These are phyloP conservation scores for Grigorovia humatica DNA, from an alignment of 805 yeast genomes.

Conservation along the genomic window DNA sequence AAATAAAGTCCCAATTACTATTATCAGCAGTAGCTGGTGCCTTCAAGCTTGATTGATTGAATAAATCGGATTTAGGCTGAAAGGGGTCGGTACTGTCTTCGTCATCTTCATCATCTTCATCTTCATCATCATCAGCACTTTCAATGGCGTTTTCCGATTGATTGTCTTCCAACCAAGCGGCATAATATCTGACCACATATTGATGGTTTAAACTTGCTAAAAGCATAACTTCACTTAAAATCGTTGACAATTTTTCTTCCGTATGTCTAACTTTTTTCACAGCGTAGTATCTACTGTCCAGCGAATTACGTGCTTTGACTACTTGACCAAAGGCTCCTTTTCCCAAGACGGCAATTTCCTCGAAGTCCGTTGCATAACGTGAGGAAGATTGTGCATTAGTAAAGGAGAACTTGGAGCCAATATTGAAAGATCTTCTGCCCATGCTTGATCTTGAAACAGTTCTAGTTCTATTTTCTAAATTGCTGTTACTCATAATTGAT, in stretches of 20 bases:
- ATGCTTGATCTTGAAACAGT: conserved; percentile 19
- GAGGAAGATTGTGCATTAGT: conserved; percentile 36
- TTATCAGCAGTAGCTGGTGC: conserved; percentile 25
- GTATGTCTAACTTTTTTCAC: conserved; percentile 82
- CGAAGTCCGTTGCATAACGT: conserved; percentile 86
- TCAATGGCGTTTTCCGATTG: conserved; percentile 29
- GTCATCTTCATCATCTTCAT: conserved; percentile 12
- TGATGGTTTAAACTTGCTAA: conserved; percentile 89
- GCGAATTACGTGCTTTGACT: conserved; percentile 86
- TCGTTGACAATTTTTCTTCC: conserved; percentile 66
- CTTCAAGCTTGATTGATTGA: conserved; percentile 22
- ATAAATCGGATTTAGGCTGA: conserved; percentile 6
- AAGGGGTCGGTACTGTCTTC: neutral
- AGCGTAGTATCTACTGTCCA: conserved; percentile 94
- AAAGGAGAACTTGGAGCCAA: conserved; percentile 28
- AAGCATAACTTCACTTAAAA: conserved; percentile 83
- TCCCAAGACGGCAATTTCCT: conserved; percentile 84
- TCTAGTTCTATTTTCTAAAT: conserved; percentile 5
- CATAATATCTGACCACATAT: conserved; percentile 90
- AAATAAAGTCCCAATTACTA: conserved; percentile 53
- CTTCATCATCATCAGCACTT: conserved; percentile 24
- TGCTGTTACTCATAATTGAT: neutral
- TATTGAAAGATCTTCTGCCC: conserved; percentile 33
- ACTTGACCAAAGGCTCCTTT: conserved; percentile 97
- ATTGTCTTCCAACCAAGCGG: conserved; percentile 89